Evolutionary conservation across 2,329 filamentous ascomycete species (phyloP), one percentile per base, ranked within the genome.

Genomic region (Lomentospora prolificans): DNA sequence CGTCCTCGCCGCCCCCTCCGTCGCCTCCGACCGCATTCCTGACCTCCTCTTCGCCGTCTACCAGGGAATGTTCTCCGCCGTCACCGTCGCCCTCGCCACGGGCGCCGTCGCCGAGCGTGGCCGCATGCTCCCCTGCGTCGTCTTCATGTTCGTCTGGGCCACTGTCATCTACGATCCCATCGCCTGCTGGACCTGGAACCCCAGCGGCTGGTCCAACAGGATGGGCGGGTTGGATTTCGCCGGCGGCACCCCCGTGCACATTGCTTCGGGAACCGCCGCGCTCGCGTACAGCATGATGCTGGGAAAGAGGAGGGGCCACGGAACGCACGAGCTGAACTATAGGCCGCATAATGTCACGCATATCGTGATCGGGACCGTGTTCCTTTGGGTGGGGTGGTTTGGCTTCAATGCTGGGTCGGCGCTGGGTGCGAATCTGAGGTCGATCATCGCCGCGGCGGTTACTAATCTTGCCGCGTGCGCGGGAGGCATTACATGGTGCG

Each of bases 331-430:
- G 69, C 77, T 95, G 63, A 95, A 95, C 73, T 95, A 92, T 70
- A 86, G 90, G 53, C 90, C 90, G 8, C 90, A 96, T 75, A 95
- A 95, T 64, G 89, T 95, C 50, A 94, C 90, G 3, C 89, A 95
- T 68, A 90, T 96, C 62, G 89, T 95, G 54, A 87, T 95, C 56
- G 90, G 90, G 28, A 95, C 90, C 3, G 89, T 95, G 50, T 95
- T 96, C 72, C 83, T 96, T 14, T 96, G 90, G 90, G 87, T 95
- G 14, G 90, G 90, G 55, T 96, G 90, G 90, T 95, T 95, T 65
- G 90, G 90, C 51, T 96, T 96, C 82, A 96, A 95, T 64, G 89
- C 88, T 52, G 90, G 90, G 60, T 90, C 86, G 14, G 90, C 89
- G 12, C 75, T 94, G 56, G 78, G 84, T 51, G 89, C 89, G 53